Conservation (phyloP, 1,284 basidiomycete genomes). For the Ceratobasidium sp. region DNA sequence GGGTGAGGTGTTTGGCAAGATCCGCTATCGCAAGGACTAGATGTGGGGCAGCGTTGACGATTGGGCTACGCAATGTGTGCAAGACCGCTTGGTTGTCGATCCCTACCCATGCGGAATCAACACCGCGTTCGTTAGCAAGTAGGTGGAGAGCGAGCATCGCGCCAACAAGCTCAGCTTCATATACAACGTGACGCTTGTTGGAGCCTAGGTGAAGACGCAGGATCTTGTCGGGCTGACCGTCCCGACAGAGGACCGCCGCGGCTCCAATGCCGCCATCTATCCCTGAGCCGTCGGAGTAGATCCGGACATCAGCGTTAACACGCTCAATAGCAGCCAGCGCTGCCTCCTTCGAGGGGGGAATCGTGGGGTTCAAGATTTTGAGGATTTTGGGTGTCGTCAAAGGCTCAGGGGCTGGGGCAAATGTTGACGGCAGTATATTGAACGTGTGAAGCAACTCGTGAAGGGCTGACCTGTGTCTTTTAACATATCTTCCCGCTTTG, state of each 20-base stretch:
- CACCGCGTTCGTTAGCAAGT: background rate
- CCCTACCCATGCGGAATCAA: background rate
- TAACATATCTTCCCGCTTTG: background rate
- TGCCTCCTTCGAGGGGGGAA: background rate
- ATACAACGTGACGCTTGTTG: conserved; percentile 30
- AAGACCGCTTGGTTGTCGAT: conserved; percentile 25
- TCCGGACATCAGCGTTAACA: background rate
- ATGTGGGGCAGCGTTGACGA: background rate
- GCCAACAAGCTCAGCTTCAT: conserved; percentile 40
- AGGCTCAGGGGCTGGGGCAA: background rate
- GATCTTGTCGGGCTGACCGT: background rate
- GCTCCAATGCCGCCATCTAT: conserved; percentile 11
- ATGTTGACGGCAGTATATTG: conserved; percentile 8
- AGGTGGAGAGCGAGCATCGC: conserved; percentile 30
- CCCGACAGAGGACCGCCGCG: conserved; percentile 33
- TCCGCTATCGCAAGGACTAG: background rate
- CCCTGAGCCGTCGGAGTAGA: conserved; percentile 17
- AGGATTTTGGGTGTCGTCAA: background rate
- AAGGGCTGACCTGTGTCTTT: conserved; percentile 10
- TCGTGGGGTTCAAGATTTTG: conserved; percentile 4
- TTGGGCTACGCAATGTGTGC: background rate
- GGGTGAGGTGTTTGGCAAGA: background rate
- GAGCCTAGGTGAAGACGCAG: conserved; percentile 30
- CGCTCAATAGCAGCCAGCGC: background rate
- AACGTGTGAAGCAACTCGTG: background rate